Base-by-base conservation (phyloP, 1,284 basidiomycete species). In the Gomphus bonarii region DNA sequence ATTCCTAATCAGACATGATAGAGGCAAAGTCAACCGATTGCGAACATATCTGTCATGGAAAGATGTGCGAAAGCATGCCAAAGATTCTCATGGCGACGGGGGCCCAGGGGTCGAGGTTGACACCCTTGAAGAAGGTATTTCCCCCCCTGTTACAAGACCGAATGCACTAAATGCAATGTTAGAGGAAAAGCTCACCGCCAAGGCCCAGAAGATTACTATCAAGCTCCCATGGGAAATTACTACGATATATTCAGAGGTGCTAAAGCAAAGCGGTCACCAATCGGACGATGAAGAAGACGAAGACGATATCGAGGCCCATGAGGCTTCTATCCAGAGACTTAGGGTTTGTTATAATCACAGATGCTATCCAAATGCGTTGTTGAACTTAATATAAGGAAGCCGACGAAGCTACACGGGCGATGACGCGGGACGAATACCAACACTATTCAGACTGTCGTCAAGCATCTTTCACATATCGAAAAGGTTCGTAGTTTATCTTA, bases 11-110 rank as follows among this genome's bases (percentile, higher is more conserved):
- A 85, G 95, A 9, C 90, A 97, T 65, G 95, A 98, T 70, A 77
- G 91, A 60, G 91, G 88, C 20, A 97, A 97, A 70, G 91, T 98
- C 59, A 97, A 97, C 69, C 78, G 95, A 25, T 74, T 98, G 18
- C 73, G 92, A 28, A 97, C 92, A 10, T 98, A 97, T 67, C 79
- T 99, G n/a, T 91, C 89, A 0, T 99, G 95, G 95, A 97, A 97
- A 67, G 95, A 97, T 63, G 95, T 98, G 7, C 81, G 95, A 16
- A 97, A 97, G 67, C 90, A 93, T 63, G 93, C 93, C 7, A 97
- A 97, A 66, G 92, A 97, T 63, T 84, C 80, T 10, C 85, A 85
- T 53, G 87, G 83, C 9, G 85, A 86, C 59, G 88, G 80, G 2
- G 88, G 82, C 11, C 88, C 78, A 10, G 89, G 82, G 16, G 86